Base-by-base conservation (phyloP, 176 grass and related monocot species). In the Urochloa ruziziensis region DNA sequence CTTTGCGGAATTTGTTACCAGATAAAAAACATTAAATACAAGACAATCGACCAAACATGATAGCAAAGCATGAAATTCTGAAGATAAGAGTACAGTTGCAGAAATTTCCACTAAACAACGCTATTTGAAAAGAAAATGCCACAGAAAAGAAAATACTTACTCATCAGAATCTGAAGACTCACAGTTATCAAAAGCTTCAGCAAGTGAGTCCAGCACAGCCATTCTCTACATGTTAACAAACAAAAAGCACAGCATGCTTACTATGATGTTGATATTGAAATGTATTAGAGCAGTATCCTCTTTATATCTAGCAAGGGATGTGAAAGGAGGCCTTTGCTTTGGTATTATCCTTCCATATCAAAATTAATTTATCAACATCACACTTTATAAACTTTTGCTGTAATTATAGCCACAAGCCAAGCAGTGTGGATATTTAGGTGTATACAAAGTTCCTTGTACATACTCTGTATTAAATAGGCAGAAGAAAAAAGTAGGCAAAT, bases 121-220 rank as follows among this genome's bases (percentile, higher is more conserved):
- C 21, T 58, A 60, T 32, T 4, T 71, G 33, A 34, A 62, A 77
- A 44, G 14, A 30, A 68, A 34, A 85, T 44, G 49, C 25, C 40
- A 71, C 4, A 29, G 19, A 72, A 67, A 28, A 37, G 47, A 44
- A 33, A 84, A 34, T 78, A 66, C 92, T 91, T 87, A 94, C 92
- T 82, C 86, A 75, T 84, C 63, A 73, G 62, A 84, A 39, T 92
- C 88, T 61, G 74, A 47, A 82, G 85, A 35, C 44, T 28, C 73
- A n/a, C 58, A 86, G 66, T 81, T 86, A 17, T 88, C 87, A 82
- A 93, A 82, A 58, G 76, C 88, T 81, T 88, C 90, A 57, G 87
- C 61, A 56, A 98, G 58, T 51, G 90, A 91, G 81, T 97, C 90
- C 81, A 87, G 69, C 29, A 94, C 36, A 23, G 89, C 88, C 88